A percentile compares a stretch with the other conserved stretches of the same genome.
Evolutionary conservation across 163 green algal species (phyloP).

Genomic region (Volvox carteri): DNA sequence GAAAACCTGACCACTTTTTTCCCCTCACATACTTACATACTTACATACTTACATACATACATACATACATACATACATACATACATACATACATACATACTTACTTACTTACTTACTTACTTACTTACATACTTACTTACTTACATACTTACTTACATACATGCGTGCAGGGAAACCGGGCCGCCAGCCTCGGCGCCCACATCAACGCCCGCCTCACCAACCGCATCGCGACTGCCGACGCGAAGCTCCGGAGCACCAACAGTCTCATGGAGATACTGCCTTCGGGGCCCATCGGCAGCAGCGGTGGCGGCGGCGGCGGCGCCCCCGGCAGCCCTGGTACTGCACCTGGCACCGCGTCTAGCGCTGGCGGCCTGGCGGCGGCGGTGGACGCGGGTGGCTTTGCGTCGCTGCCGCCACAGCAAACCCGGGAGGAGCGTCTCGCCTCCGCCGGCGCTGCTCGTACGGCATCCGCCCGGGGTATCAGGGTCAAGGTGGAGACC

Average conservation of each 20-base stretch:
- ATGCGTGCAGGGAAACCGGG: constrained; percentile 51
- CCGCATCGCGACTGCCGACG: background rate
- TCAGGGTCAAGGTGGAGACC: constrained; percentile 64
- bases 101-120: too few relatives aligned
- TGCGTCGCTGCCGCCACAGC: constrained; percentile 16
- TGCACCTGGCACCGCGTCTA: background rate
- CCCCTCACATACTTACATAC: too few relatives aligned
- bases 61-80: too few relatives aligned
- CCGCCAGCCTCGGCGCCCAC: constrained; percentile 37
- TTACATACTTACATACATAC: too few relatives aligned
- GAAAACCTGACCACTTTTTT: too few relatives aligned
- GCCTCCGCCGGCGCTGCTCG: background rate
- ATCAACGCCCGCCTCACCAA: constrained; percentile 37
- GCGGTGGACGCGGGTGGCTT: constrained; percentile 28
- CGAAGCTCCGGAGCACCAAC: background rate
- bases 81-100: too few relatives aligned
- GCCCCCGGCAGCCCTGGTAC: background rate
- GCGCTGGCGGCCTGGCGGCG: background rate
- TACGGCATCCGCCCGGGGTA: constrained; percentile 3
- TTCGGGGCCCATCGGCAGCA: background rate
- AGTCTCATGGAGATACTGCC: constrained; percentile 46
- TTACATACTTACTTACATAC: too few relatives aligned
- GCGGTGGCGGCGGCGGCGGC: background rate
- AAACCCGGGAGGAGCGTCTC: constrained; percentile 3
- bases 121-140: too few relatives aligned